Conservation (phyloP, 352 stramenopile species). For the Blastocystis sp. region DNA sequence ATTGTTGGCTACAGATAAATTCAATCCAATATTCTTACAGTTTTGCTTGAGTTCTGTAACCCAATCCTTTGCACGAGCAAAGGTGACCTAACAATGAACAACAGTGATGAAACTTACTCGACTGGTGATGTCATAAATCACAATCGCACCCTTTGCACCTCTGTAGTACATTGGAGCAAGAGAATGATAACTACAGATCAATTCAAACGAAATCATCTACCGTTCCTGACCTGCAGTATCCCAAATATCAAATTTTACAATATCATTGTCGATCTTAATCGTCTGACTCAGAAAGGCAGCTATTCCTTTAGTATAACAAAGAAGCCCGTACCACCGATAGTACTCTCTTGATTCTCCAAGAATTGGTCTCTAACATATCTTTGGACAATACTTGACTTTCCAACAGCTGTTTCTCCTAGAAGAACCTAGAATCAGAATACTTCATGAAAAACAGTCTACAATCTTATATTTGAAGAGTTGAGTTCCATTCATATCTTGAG, state of each 20-base stretch:
- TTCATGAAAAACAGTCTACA: neutral
- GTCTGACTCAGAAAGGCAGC: conserved; percentile 93
- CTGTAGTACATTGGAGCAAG: conserved; percentile 96
- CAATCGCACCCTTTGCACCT: conserved; percentile 86
- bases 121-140: conserved; percentile 94
- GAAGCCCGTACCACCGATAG: conserved; percentile 74
- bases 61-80: conserved; percentile 87
- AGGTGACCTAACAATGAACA: conserved; percentile 71
- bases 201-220: neutral
- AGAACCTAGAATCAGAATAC: conserved; percentile 68
- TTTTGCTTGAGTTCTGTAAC: conserved; percentile 83
- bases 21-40: conserved; percentile 67
- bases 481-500: conserved; percentile 21
- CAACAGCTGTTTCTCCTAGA: conserved; percentile 81
- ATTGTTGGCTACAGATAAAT: conserved; percentile 65
- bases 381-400: conserved; percentile 88
- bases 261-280: conserved; percentile 80
- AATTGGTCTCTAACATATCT: conserved; percentile 93
- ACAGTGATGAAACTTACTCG: conserved; percentile 29
- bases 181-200: conserved; percentile 73
- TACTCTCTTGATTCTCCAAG: conserved; percentile 86
- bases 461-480: conserved; percentile 61
- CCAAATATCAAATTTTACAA: conserved; percentile 90
- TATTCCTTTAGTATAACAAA: neutral
- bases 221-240: conserved; percentile 91